These are phyloP conservation scores for Salmacisia buchloeana DNA, from an alignment of 1,284 basidiomycete species.

Conservation along the genomic window DNA sequence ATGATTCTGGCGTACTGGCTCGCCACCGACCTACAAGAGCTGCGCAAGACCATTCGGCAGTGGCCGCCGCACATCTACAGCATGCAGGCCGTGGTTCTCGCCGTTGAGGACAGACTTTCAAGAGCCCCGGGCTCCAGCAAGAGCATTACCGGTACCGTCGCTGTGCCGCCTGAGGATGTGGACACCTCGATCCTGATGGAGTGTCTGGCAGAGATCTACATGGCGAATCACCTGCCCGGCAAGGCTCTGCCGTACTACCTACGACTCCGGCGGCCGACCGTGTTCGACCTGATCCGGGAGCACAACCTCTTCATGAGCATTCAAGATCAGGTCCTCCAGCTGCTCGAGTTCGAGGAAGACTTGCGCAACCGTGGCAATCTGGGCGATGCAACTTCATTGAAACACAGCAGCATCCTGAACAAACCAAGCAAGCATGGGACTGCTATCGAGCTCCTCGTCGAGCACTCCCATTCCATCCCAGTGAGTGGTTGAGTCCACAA, in stretches of 20 bases:
- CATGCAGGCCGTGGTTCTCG: constrained; percentile 74
- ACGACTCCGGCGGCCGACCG: constrained; percentile 74
- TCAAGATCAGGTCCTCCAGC: constrained; percentile 80
- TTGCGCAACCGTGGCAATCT: constrained; percentile 47
- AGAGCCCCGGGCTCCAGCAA: constrained; percentile 9
- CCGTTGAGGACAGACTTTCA: constrained; percentile 70
- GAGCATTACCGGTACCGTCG: neutral
- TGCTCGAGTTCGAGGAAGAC: constrained; percentile 92
- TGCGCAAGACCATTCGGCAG: constrained; percentile 62
- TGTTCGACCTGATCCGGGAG: constrained; percentile 90
- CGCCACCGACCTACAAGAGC: constrained; percentile 60
- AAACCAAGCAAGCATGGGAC: constrained; percentile 53
- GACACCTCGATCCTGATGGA: constrained; percentile 65
- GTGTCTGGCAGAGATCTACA: constrained; percentile 85
- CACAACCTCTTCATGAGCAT: constrained; percentile 92
- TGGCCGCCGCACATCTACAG: constrained; percentile 94
- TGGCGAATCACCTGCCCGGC: constrained; percentile 79
- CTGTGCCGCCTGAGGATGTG: neutral
- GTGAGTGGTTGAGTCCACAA: constrained; percentile 60
- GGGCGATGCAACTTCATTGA: neutral
- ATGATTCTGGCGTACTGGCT: constrained; percentile 88
- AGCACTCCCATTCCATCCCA: constrained; percentile 92
- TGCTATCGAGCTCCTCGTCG: constrained; percentile 80
- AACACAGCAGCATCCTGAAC: constrained; percentile 1
- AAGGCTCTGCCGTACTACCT: constrained; percentile 88